Base-by-base conservation (phyloP, 2,329 filamentous ascomycete species). In the Apiospora phragmitis region DNA sequence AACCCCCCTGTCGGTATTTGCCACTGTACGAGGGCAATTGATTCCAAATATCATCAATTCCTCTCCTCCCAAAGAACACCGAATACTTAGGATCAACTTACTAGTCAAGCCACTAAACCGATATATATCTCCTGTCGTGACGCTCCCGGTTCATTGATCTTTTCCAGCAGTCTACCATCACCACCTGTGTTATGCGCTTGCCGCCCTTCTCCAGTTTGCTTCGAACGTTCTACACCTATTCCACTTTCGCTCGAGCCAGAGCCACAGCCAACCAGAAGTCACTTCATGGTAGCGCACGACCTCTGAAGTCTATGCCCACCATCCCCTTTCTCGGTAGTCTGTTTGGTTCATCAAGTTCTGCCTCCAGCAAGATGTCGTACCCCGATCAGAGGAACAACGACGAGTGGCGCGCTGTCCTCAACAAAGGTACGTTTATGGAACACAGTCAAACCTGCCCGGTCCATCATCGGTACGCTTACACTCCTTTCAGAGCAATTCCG, bases 361-460 rank as follows among this genome's bases (percentile, higher is more conserved):
- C 85, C 70, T 85, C 85, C 68, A 85, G 83, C 73, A 88, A 88
- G 69, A 93, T 92, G 86, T 88, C 90, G 59, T 95, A 92, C 77
- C 94, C 96, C n/a, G 89, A 96, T 68, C 84, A 96, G 80, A 93
- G 94, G 81, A 89, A 85, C 49, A 88, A 94, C 29, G 89, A 93
- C 70, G 94, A 98, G 84, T 99, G 96, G 96, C 92, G 91, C 75
- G 93, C 95, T 11, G 89, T 97, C 71, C 85, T 99, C 69, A 94
- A 86, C 75, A 84, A 84, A 76, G 82, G 84, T 86, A 42, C 42
- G 66, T 26, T 47, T 65, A 69, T 43, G 11, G 16, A 42, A 32
- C 65, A 18, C 65, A 47, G 47, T 32, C 74, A 74, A 42, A 76
- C 69, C 69, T 32, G n/a, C 16, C 9, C 49, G 21, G 16, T 18